Percentiles rank a stretch among this genome's conserved stretches.
Evolutionary conservation across 176 grass and related monocot genomes (phyloP).

Genomic region (Oryza longistaminata): DNA sequence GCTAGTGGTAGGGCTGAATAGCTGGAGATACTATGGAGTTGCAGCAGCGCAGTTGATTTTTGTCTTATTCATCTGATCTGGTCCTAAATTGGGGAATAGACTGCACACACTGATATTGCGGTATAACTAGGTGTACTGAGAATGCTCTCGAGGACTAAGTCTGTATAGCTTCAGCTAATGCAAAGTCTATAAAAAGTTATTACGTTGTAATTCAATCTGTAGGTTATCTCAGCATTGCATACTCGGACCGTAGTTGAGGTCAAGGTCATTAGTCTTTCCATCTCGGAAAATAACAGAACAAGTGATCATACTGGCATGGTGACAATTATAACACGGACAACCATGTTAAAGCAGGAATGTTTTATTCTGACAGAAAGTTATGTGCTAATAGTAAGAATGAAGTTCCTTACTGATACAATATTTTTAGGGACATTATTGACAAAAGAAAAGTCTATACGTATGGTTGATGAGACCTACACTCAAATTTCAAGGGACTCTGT

Average conservation of each 20-base stretch:
- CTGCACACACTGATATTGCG: neutral
- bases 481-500: neutral
- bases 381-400: conserved; percentile 12
- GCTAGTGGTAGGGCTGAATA: neutral
- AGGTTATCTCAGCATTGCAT: conserved; percentile 9
- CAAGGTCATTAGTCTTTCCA: neutral
- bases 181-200: neutral
- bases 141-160: conserved; percentile 22
- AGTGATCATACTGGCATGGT: neutral
- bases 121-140: neutral
- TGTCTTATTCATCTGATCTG: neutral
- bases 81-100: neutral
- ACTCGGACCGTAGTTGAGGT: neutral
- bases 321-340: neutral
- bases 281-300: neutral
- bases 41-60: neutral
- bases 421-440: neutral
- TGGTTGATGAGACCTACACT: neutral
- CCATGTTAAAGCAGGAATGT: neutral
- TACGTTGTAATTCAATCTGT: neutral
- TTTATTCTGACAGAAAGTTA: neutral
- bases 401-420: neutral
- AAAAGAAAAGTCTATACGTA: neutral
- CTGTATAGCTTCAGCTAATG: conserved; percentile 7
- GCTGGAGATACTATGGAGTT: neutral